Conservation (phyloP, 1,284 basidiomycete species). For the Ganoderma sinense region DNA sequence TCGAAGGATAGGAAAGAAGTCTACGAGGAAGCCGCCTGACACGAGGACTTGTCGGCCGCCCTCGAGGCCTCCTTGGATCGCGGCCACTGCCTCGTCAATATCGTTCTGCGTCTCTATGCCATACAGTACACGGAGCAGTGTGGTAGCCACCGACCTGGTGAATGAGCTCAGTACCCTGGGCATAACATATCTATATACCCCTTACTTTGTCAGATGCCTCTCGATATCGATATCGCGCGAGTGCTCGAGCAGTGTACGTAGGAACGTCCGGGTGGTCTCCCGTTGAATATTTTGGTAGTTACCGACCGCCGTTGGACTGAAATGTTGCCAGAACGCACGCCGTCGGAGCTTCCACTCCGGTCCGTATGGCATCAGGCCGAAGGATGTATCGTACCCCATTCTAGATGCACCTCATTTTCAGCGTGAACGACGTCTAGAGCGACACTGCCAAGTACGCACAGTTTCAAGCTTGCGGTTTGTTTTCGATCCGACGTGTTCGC, state of each 20-base stretch:
- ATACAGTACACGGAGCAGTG: constrained; percentile 23
- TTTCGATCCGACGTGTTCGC: constrained; percentile 24
- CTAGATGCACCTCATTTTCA: neutral
- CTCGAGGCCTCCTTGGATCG: constrained; percentile 18
- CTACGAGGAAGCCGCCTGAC: constrained; percentile 8
- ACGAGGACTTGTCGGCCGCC: neutral
- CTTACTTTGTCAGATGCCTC: constrained; percentile 14
- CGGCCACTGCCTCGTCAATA: constrained; percentile 14
- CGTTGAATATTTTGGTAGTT: constrained; percentile 20
- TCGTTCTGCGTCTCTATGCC: constrained; percentile 13
- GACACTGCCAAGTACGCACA: constrained; percentile 12
- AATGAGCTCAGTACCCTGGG: neutral
- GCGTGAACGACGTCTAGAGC: neutral
- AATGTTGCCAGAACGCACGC: constrained; percentile 27
- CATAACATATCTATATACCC: no score
- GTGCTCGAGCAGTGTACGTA: constrained; percentile 14
- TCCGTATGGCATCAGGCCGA: constrained; percentile 19
- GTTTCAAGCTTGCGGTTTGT: constrained; percentile 4
- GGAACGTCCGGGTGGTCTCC: constrained; percentile 18
- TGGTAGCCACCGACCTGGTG: neutral
- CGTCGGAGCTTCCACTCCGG: constrained; percentile 15
- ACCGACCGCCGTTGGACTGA: constrained; percentile 16
- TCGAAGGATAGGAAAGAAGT: constrained; percentile 17
- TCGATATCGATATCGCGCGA: neutral
- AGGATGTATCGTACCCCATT: constrained; percentile 9